Evolutionary conservation across 495 filamentous ascomycete species (phyloP).

Genomic region (Entonaema liquescens): DNA sequence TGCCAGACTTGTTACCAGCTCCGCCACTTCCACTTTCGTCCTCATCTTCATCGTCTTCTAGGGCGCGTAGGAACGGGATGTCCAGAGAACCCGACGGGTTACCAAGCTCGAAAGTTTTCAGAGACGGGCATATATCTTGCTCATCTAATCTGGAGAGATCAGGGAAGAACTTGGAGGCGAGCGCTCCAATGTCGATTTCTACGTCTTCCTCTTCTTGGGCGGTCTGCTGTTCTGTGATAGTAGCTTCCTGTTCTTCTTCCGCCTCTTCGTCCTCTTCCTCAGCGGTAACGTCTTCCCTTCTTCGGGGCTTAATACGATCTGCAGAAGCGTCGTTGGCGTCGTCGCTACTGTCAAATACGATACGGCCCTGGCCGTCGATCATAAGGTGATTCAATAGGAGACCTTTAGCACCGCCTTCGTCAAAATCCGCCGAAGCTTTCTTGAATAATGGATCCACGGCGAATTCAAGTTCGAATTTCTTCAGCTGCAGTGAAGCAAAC

Average conservation of each 20-base stretch:
- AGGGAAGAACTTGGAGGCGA: constrained; percentile 86
- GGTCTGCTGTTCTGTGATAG: constrained; percentile 49
- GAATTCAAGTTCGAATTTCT: constrained; percentile 97
- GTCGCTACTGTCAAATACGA: constrained; percentile 98
- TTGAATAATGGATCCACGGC: constrained; percentile 98
- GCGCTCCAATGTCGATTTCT: constrained; percentile 78
- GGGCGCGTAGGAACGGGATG: constrained; percentile 89
- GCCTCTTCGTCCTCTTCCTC: constrained; percentile 62
- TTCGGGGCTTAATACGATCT: constrained; percentile 51
- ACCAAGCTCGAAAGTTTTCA: constrained; percentile 92
- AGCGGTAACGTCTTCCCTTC: constrained; percentile 53
- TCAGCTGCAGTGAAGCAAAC: constrained; percentile 87
- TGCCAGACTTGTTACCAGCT: constrained; percentile 74
- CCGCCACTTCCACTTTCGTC: constrained; percentile 59
- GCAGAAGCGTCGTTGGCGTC: constrained; percentile 73
- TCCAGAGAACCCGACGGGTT: constrained; percentile 84
- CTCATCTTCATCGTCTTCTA: constrained; percentile 81
- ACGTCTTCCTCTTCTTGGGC: constrained; percentile 65
- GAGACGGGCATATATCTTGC: constrained; percentile 92
- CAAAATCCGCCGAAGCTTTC: constrained; percentile 97
- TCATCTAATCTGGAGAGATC: constrained; percentile 77
- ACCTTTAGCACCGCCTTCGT: constrained; percentile 97
- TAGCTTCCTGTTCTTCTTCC: constrained; percentile 52
- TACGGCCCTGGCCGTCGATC: constrained; percentile 89
- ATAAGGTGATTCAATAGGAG: constrained; percentile 93